Evolutionary conservation across 2,329 filamentous ascomycete species (phyloP), one percentile per base, ranked within the genome.

Genomic region (Arthrobotrys entomopaga): DNA sequence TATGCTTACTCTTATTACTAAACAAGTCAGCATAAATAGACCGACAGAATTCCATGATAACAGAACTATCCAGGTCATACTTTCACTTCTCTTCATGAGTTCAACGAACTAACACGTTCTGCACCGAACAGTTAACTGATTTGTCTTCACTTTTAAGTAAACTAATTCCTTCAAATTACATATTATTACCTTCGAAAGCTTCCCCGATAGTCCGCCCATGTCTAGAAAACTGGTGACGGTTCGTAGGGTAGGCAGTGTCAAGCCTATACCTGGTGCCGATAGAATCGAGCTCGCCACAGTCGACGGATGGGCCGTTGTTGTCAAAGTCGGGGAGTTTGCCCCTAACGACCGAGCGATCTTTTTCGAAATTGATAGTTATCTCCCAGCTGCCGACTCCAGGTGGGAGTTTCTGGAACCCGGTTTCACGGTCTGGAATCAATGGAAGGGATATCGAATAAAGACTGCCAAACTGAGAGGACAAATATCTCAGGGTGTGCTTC

Each of bases 351-450:
- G 78, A 0, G 78, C 81, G 3, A 70, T 81, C 16, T 81, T 77
- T 46, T 79, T 81, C 57, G 79, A 81, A 64, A 79, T 80, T 20
- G 80, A 81, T 71, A 79, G 78, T 50, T 80, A 81, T 73, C 54
- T 82, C 5, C 80, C 80, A 6, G 52, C 49, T 7, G 53, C 22
- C 5, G 54, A 77, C 29, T 26, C 60, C n/a, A 64, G 76, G 0
- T 79, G 78, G 79, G 76, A 80, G 20, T 72, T 78, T 59, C 13
- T 49, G 19, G 58, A 42, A 46, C 20, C 59, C 13, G 20, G 34
- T 8, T 78, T 78, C 48, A 75, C 76, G 0, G 77, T 79, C 1
- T 77, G 73, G 42, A 16, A 77, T 8, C 77, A 76, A 11, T n/a
- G 73, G 16, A n/a, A 49, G 10, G 80, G 80, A 0, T 78, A 76